A percentile compares a stretch with the other conserved stretches of the same genome.
Evolutionary conservation across 768 basidiomycete species (phyloP).

Genomic region (Tulasnella sp.): DNA sequence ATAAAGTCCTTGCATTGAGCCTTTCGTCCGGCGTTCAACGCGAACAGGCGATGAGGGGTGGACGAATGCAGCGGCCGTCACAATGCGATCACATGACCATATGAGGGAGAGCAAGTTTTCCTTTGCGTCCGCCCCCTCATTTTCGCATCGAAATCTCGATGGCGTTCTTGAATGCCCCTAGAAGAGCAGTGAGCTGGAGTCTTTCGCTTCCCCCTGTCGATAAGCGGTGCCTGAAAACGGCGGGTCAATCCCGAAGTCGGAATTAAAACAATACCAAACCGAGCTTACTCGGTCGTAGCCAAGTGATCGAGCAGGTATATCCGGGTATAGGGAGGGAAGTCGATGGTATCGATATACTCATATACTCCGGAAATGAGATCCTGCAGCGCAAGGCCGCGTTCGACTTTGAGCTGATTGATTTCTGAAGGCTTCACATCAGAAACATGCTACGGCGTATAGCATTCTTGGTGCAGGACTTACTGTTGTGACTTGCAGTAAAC

Average conservation of each 20-base stretch:
- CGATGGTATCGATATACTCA: constrained; percentile 79
- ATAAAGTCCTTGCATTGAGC: too few species aligned
- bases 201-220: constrained; percentile 91
- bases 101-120: neutral
- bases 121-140: neutral
- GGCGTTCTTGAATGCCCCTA: constrained; percentile 88
- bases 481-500: constrained; percentile 81
- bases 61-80: too few species aligned
- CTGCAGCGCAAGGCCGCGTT: constrained; percentile 88
- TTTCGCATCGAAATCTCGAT: constrained; percentile 41
- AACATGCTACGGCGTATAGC: neutral
- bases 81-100: neutral
- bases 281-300: constrained; percentile 83
- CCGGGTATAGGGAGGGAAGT: constrained; percentile 74
- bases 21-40: too few species aligned
- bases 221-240: constrained; percentile 58
- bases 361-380: constrained; percentile 87
- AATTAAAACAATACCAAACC: neutral
- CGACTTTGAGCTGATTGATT: constrained; percentile 76
- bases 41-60: too few species aligned
- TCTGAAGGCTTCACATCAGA: constrained; percentile 35
- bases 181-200: constrained; percentile 80
- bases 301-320: constrained; percentile 87
- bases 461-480: constrained; percentile 32
- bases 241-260: neutral